Conservation (phyloP, 768 basidiomycete genomes). For the Rickenella mellea region DNA sequence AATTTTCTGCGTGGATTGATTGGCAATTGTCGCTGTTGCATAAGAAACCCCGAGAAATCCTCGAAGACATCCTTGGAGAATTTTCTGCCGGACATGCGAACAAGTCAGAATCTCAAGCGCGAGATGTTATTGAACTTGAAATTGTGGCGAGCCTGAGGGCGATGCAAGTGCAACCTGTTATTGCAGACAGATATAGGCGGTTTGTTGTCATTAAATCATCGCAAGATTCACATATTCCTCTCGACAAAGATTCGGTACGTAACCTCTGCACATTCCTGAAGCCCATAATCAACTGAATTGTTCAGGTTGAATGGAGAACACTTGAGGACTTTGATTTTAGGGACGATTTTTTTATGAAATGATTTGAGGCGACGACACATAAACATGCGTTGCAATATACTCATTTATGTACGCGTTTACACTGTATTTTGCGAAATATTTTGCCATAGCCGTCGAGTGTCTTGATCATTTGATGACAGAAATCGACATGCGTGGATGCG, state of each 20-base stretch:
- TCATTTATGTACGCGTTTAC: too few species aligned
- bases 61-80: constrained; percentile 32
- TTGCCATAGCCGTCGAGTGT: too few species aligned
- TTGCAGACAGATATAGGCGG: constrained; percentile 55
- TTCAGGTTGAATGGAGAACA: constrained; percentile 51
- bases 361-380: too few species aligned
- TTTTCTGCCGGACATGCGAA: constrained; percentile 30
- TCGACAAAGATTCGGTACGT: constrained; percentile 40
- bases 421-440: too few species aligned
- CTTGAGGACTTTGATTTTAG: constrained; percentile 41
- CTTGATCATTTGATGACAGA: too few species aligned
- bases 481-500: too few species aligned
- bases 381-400: too few species aligned
- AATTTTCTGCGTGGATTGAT: constrained; percentile 27
- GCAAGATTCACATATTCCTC: constrained; percentile 19
- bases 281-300: constrained; percentile 27
- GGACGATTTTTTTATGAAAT: constrained; percentile 55
- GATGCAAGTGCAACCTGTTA: constrained; percentile 54
- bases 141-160: constrained; percentile 37
- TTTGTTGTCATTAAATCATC: constrained; percentile 47
- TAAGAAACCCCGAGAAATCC: constrained; percentile 27
- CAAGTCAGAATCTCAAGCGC: constrained; percentile 24
- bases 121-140: constrained; percentile 30
- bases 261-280: constrained; percentile 2
- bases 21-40: constrained; percentile 22